Base-by-base conservation (phyloP, 2,329 filamentous ascomycete genomes). In the Mycocentrospora acerina region DNA sequence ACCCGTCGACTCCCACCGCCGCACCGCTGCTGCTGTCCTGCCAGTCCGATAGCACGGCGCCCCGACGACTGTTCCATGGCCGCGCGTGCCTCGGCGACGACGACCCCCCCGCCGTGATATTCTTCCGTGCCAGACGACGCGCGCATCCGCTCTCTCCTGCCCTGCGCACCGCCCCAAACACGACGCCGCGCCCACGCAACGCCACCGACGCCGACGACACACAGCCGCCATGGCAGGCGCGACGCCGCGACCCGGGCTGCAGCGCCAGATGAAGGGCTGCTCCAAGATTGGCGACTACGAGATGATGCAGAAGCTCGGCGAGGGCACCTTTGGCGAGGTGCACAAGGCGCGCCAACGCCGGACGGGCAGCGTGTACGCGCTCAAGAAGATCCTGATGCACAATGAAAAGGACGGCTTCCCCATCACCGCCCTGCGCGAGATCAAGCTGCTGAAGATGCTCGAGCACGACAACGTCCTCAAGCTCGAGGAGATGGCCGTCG, bases 371-470 rank as follows among this genome's bases (percentile, higher is more conserved):
- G 69, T 91, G 30, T 86, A 95, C 44, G 93, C 93, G 4, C 70
- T 98, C 60, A 98, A 98, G 75, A 97, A 97, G 78, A 98, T 98
- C 53, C 82, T 98, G 52, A 96, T 97, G 88, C 93, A 97, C 67
- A 95, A 97, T 67, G 93, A 98, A 73, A 97, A 96, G 67, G 93
- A 98, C 69, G 93, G 93, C 75, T 98, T 98, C 56, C 93, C 93
- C n/a, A 98, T 98, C 49, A 98, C 93, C 1, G 91, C 93, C 6
- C 79, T 98, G 30, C 87, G 93, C 62, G 93, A 98, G 69, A 96
- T 98, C 74, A 97, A 97, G 73, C 81, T 98, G 26, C 77, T 98
- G 42, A 98, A 98, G 72, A 82, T 95, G 56, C 74, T 98, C n/a
- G 90, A 86, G 8, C 93, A 98, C 66, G 78, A 79, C 40, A 98